Conservation (phyloP, 2,329 filamentous ascomycete species). For the Rutstroemia sp. region DNA sequence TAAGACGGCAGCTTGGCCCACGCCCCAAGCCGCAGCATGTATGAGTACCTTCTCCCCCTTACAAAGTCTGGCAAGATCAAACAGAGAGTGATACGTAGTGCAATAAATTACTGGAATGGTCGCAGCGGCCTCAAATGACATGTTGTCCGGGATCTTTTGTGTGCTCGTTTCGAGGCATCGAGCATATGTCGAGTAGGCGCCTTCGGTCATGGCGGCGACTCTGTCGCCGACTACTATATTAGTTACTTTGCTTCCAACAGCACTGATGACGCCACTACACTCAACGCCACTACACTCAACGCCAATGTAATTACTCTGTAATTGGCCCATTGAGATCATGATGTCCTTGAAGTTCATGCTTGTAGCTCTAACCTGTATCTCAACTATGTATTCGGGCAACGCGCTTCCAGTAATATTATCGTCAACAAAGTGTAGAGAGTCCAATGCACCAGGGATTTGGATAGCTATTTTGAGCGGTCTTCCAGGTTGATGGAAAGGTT, state of each 20-base stretch:
- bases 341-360: conserved; percentile 33
- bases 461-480: conserved; percentile 22
- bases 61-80: conserved; percentile 20
- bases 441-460: conserved; percentile 21
- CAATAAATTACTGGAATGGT: conserved; percentile 25
- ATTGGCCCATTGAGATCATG: conserved; percentile 31
- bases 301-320: conserved; percentile 27
- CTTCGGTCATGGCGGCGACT: conserved; percentile 29
- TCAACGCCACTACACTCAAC: conserved; percentile 32
- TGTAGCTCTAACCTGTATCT: conserved; percentile 28
- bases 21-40: conserved; percentile 30
- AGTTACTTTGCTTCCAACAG: conserved; percentile 26
- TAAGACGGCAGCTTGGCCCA: conserved; percentile 33
- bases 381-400: conserved; percentile 19
- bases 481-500: conserved; percentile 32
- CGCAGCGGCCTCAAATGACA: conserved; percentile 25
- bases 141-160: conserved; percentile 19
- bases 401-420: conserved; percentile 18
- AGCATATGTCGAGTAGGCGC: conserved; percentile 28
- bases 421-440: conserved; percentile 24
- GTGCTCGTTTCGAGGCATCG: conserved; percentile 25
- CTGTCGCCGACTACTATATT: conserved; percentile 29
- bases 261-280: conserved; percentile 29
- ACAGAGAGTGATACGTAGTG: conserved; percentile 25
- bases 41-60: conserved; percentile 30